Evolutionary conservation across 2,329 filamentous ascomycete species (phyloP).

Genomic region (Diatrype stigma): DNA sequence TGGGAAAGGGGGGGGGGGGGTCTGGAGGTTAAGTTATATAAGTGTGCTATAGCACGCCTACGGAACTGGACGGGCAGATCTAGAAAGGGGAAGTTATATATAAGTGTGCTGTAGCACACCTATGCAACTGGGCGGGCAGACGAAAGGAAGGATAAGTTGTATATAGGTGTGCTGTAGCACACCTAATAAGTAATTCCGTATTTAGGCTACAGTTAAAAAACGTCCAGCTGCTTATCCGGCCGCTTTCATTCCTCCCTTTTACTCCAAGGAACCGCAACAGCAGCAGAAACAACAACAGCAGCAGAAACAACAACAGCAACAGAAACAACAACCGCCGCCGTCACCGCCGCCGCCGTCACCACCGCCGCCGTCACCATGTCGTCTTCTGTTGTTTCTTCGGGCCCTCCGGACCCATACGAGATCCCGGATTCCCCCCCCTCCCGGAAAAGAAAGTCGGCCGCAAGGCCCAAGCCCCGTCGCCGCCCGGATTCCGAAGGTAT

Average conservation of each 20-base stretch:
- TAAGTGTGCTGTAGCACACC: no score
- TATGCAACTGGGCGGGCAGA: no score
- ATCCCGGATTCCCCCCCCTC: not conserved
- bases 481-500: not conserved
- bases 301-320: not conserved
- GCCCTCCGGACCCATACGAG: no score
- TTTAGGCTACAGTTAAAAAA: not conserved
- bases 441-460: not conserved
- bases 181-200: not conserved
- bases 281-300: not conserved
- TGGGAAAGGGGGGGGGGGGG: no score
- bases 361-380: no score
- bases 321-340: no score
- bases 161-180: not conserved
- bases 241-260: not conserved
- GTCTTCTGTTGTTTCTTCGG: not conserved
- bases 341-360: no score
- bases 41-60: not conserved
- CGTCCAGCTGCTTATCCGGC: not conserved
- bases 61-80: not conserved
- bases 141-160: no score
- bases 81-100: no score
- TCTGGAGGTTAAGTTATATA: no score
- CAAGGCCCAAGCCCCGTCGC: not conserved
- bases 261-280: not conserved